A percentile compares a stretch with the other conserved stretches of the same genome.
These are phyloP conservation scores for Pichia sp. DNA, from an alignment of 1,139 yeast species.

Conservation along the genomic window DNA sequence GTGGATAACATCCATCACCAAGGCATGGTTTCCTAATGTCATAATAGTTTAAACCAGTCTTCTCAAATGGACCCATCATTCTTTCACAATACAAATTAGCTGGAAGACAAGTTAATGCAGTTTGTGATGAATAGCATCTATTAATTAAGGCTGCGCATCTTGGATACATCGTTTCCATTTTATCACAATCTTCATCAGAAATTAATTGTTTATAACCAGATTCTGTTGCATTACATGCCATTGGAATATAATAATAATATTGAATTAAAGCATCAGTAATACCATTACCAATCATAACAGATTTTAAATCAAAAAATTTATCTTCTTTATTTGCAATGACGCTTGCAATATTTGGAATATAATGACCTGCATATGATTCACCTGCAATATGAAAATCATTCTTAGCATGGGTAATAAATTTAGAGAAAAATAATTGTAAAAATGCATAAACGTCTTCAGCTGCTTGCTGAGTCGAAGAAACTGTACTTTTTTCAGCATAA, in stretches of 20 bases:
- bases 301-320: conserved; percentile 58
- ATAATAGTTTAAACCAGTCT: conserved; percentile 61
- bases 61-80: conserved; percentile 46
- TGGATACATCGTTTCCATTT: conserved; percentile 46
- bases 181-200: conserved; percentile 52
- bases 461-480: conserved; percentile 61
- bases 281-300: conserved; percentile 79
- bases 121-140: conserved; percentile 47
- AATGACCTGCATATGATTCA: conserved; percentile 85
- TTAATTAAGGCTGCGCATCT: conserved; percentile 48
- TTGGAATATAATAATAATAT: conserved; percentile 63
- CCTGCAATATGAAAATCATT: conserved; percentile 77
- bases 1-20: conserved; percentile 50
- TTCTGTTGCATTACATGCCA: conserved; percentile 52
- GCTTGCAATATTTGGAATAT: conserved; percentile 71
- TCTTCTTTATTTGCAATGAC: conserved; percentile 64
- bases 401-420: conserved; percentile 56
- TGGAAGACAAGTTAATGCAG: conserved; percentile 47
- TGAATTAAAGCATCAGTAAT: conserved; percentile 71
- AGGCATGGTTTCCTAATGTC: conserved; percentile 59
- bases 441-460: conserved; percentile 77
- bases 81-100: conserved; percentile 42
- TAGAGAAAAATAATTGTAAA: conserved; percentile 68
- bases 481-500: conserved; percentile 41
- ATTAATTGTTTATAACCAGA: conserved; percentile 62